A percentile compares a stretch with the other conserved stretches of the same genome.
phyloP scores from a whole-genome alignment of 2,329 filamentous ascomycete species.

The Arthrobotrys sinensis region DNA sequence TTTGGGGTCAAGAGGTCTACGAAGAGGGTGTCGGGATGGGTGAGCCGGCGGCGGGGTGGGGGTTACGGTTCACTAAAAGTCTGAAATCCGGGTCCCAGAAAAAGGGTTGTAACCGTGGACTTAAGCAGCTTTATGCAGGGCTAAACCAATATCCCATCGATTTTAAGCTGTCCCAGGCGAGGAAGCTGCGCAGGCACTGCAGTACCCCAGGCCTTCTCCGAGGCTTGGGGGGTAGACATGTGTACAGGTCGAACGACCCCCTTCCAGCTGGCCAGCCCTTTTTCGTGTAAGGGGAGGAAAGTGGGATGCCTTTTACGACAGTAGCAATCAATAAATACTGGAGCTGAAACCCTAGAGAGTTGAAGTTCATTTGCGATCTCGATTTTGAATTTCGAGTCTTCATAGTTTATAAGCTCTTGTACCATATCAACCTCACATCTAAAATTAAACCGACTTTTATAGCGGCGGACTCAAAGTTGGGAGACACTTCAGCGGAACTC shows the following conservation, averaged over 20 bases:
- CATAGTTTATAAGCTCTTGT: neutral
- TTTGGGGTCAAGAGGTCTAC: slow-evolving; percentile 48
- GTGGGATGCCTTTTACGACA: slow-evolving; percentile 40
- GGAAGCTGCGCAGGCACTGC: slow-evolving; percentile 40
- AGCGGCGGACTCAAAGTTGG: neutral
- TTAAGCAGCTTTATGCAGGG: slow-evolving; percentile 58
- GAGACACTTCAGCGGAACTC: slow-evolving; percentile 48
- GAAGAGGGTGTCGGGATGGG: slow-evolving; percentile 33
- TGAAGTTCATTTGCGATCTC: slow-evolving; percentile 13
- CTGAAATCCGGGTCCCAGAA: slow-evolving; percentile 32
- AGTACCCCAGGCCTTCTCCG: slow-evolving; percentile 41
- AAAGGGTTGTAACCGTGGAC: slow-evolving; percentile 45
- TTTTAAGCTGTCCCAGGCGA: slow-evolving; percentile 59
- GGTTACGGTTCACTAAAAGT: slow-evolving; percentile 29
- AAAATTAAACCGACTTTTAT: neutral
- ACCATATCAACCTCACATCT: neutral
- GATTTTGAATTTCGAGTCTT: slow-evolving; percentile 20
- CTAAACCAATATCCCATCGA: slow-evolving; percentile 33
- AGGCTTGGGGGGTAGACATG: slow-evolving; percentile 58
- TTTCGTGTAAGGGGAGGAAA: slow-evolving; percentile 24
- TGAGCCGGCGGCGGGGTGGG: slow-evolving; percentile 50
- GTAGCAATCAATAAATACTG: slow-evolving; percentile 51
- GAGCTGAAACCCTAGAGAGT: slow-evolving; percentile 32
- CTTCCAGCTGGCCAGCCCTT: slow-evolving; percentile 29
- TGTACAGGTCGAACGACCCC: slow-evolving; percentile 60